phyloP scores from a whole-genome alignment of 2,329 filamentous ascomycete genomes.

The Cryphonectria carpinicola region DNA sequence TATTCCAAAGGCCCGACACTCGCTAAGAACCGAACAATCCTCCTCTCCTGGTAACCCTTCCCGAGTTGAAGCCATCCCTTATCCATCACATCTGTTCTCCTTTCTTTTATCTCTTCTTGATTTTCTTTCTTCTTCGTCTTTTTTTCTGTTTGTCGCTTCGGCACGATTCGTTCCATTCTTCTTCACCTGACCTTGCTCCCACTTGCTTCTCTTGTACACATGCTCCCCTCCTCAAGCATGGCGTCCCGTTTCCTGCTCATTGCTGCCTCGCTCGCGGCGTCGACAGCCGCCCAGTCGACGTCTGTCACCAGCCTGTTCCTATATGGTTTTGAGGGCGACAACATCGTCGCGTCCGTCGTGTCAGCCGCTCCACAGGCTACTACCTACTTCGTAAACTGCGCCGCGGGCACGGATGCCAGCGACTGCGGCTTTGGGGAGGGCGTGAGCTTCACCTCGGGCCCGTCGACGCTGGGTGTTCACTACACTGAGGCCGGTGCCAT shows the following conservation, averaged over 20 bases:
- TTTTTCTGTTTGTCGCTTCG: neutral
- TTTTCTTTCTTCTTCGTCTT: neutral
- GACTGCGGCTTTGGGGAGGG: conserved; percentile 27
- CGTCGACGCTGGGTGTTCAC: conserved; percentile 16
- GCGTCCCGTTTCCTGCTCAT: conserved; percentile 1
- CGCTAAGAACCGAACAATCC: neutral
- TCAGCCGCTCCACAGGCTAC: conserved; percentile 21
- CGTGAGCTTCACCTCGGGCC: conserved; percentile 15
- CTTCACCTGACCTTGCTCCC: too few relatives aligned
- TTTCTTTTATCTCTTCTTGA: neutral
- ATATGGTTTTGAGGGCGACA: conserved; percentile 26
- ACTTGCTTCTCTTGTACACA: neutral
- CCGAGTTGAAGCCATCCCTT: neutral
- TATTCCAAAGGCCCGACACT: neutral
- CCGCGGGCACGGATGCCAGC: conserved; percentile 21
- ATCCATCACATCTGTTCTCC: too few relatives aligned
- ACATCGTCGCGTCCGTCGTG: conserved; percentile 24
- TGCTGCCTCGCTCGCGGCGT: conserved; percentile 15
- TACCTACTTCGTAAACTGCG: conserved; percentile 21
- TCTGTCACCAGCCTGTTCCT: conserved; percentile 27
- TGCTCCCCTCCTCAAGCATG: neutral
- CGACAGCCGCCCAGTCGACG: conserved; percentile 21
- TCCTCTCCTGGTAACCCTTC: neutral
- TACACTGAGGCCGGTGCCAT: conserved; percentile 14
- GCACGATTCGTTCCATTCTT: neutral